Evolutionary conservation across 257 asterid genomes (phyloP).

Genomic region (Apocynum venetum): DNA sequence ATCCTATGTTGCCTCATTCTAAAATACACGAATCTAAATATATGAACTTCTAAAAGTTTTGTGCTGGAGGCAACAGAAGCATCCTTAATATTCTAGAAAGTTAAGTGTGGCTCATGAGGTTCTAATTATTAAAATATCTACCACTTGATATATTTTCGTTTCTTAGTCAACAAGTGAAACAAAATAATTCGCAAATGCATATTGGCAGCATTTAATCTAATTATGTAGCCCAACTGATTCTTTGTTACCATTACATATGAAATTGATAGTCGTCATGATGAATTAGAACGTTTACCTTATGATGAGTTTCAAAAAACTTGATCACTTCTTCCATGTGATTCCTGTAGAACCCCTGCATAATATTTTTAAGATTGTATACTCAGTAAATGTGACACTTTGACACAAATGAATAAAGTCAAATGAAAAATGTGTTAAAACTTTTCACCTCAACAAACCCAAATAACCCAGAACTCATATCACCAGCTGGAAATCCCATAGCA

Average conservation of each 20-base stretch:
- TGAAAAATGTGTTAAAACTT: constrained; percentile 11
- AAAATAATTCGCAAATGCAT: background rate
- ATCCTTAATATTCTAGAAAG: background rate
- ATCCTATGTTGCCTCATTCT: background rate
- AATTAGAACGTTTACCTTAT: constrained; percentile 44
- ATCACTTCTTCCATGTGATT: constrained; percentile 99
- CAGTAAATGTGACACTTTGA: constrained; percentile 16
- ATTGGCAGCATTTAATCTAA: background rate
- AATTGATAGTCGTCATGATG: background rate
- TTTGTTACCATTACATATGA: background rate
- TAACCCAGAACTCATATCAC: constrained; percentile 94
- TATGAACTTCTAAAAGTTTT: background rate
- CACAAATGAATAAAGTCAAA: background rate
- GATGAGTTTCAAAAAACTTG: constrained; percentile 94
- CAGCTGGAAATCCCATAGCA: constrained; percentile 99
- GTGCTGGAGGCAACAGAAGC: background rate
- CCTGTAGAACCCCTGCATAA: constrained; percentile 77
- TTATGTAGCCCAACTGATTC: background rate
- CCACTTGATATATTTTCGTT: background rate
- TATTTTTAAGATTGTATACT: constrained; percentile 18
- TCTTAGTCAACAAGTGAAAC: background rate
- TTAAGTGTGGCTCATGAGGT: too few species aligned
- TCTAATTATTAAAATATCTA: too few species aligned
- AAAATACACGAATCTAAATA: background rate
- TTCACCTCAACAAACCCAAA: constrained; percentile 95